Evolutionary conservation across 108 stramenopile genomes (phyloP).

Genomic region (Fragilariopsis cylindrus): DNA sequence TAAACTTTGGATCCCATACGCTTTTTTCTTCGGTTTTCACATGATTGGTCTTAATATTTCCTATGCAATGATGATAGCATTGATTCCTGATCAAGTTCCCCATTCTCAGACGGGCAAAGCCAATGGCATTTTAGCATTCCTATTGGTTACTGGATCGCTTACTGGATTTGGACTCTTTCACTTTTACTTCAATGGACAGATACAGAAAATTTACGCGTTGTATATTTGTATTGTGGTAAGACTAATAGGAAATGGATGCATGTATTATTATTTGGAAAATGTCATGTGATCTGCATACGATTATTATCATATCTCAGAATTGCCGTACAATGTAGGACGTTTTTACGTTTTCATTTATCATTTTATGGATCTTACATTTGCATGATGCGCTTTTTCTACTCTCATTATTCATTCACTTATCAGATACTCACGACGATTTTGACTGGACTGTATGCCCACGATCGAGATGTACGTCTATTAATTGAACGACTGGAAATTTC

Average conservation of each 20-base stretch:
- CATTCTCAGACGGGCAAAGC: constrained; percentile 53
- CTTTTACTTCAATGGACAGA: constrained; percentile 11
- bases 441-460: constrained; percentile 16
- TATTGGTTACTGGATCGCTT: constrained; percentile 53
- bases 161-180: constrained; percentile 35
- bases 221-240: constrained; percentile 29
- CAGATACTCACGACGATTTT: constrained; percentile 13
- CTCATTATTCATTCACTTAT: too few relatives aligned
- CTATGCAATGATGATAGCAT: constrained; percentile 70
- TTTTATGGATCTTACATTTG: too few relatives aligned
- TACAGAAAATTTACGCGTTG: constrained; percentile 42
- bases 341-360: too few relatives aligned
- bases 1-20: constrained; percentile 51
- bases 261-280: neutral
- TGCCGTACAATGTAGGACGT: too few relatives aligned
- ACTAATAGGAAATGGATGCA: neutral
- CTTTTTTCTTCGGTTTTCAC: constrained; percentile 42
- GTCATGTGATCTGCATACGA: too few relatives aligned
- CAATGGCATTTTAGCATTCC: constrained; percentile 60
- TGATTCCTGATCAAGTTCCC: constrained; percentile 60
- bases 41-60: constrained; percentile 62
- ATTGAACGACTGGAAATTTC: constrained; percentile 9
- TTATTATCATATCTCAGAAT: too few relatives aligned
- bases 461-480: constrained; percentile 2
- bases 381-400: too few relatives aligned